phyloP scores from a whole-genome alignment of 2,329 filamentous ascomycete genomes.

The Geosmithia flava region DNA sequence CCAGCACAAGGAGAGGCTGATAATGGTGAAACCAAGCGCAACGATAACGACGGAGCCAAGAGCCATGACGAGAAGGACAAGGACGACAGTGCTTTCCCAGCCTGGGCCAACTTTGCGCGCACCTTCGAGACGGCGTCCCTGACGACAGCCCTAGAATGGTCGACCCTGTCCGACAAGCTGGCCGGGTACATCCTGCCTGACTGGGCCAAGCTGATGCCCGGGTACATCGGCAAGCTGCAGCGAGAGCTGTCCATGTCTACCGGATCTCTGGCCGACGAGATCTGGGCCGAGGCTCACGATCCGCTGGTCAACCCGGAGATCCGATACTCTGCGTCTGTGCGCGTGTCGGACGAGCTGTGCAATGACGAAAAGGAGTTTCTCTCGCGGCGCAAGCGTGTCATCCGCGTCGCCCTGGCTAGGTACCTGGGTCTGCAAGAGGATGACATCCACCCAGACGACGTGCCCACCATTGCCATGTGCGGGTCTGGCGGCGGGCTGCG shows the following conservation, averaged over 20 bases:
- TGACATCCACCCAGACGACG: constrained; percentile 83
- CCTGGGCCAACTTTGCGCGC: constrained; percentile 35
- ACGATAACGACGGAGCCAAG: constrained; percentile 1
- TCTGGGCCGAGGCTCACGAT: constrained; percentile 86
- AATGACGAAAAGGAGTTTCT: constrained; percentile 71
- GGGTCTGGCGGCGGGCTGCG: constrained; percentile 86
- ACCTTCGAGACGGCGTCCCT: constrained; percentile 41
- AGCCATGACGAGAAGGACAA: constrained; percentile 8
- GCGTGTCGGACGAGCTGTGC: constrained; percentile 72
- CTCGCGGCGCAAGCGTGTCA: constrained; percentile 52
- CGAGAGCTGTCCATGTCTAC: constrained; percentile 77
- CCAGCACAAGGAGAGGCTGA: neutral
- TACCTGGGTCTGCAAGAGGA: constrained; percentile 70
- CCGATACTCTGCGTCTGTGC: constrained; percentile 64
- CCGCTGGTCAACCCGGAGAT: constrained; percentile 80
- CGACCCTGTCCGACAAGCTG: constrained; percentile 41
- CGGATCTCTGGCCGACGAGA: constrained; percentile 80
- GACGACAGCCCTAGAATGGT: constrained; percentile 42
- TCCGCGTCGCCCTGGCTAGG: constrained; percentile 61
- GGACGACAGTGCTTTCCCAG: constrained; percentile 17
- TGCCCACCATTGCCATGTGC: constrained; percentile 87
- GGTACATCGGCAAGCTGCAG: constrained; percentile 71
- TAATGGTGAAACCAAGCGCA: neutral
- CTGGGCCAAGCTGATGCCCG: constrained; percentile 69
- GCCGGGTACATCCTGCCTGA: constrained; percentile 65